Evolutionary conservation across 805 yeast genomes (phyloP).

Genomic region (Trichomonascus vanleenenianus): DNA sequence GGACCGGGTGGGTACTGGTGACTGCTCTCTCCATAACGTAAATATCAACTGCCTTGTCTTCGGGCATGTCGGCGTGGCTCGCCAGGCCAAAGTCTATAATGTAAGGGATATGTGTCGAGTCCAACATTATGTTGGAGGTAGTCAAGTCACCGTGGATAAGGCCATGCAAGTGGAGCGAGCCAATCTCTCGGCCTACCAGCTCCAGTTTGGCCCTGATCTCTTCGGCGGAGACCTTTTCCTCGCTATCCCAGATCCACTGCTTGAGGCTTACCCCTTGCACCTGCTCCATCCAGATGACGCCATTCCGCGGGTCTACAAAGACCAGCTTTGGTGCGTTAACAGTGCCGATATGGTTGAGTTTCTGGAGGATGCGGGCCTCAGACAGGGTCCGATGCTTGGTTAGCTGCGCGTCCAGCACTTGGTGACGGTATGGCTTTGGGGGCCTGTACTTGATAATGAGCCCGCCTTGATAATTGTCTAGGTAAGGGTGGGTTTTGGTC

Average conservation of each 20-base stretch:
- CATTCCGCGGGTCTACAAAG: conserved; percentile 70
- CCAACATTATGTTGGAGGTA: conserved; percentile 71
- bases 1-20: conserved; percentile 78
- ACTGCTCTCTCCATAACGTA: conserved; percentile 92
- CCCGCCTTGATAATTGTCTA: conserved; percentile 16
- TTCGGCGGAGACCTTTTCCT: conserved; percentile 7
- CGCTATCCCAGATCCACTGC: conserved; percentile 29
- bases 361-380: conserved; percentile 71
- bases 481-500: conserved; percentile 60
- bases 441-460: conserved; percentile 83
- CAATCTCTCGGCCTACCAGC: conserved; percentile 61
- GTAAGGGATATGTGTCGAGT: conserved; percentile 35
- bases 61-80: conserved; percentile 63
- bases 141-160: conserved; percentile 93
- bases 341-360: conserved; percentile 38
- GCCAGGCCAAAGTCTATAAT: conserved; percentile 91
- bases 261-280: conserved; percentile 44
- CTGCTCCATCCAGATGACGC: conserved; percentile 83
- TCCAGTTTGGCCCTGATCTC: conserved; percentile 12
- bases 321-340: conserved; percentile 65
- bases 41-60: conserved; percentile 95
- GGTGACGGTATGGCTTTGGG: conserved; percentile 83
- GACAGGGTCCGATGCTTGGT: conserved; percentile 77
- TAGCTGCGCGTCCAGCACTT: conserved; percentile 63
- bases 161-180: conserved; percentile 63